Evolutionary conservation across 2,329 filamentous ascomycete species (phyloP).

Genomic region (Verticillium zaregamsianum): DNA sequence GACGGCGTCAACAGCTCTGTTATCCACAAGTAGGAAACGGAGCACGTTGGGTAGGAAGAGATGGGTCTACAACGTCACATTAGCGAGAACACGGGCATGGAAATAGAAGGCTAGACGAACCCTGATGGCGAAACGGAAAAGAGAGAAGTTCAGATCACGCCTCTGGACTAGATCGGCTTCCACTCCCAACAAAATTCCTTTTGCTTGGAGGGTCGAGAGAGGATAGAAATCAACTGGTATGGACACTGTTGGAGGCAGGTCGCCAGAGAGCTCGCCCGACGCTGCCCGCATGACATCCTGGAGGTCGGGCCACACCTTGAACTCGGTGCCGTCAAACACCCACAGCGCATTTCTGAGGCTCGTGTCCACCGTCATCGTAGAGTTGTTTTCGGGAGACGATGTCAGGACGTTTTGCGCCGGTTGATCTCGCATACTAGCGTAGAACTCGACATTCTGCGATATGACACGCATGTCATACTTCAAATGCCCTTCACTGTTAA

Average conservation of each 20-base stretch:
- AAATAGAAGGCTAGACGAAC: conserved; percentile 87
- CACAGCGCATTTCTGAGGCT: conserved; percentile 79
- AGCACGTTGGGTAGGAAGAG: conserved; percentile 88
- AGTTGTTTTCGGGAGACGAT: not conserved
- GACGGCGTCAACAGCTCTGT: conserved; percentile 75
- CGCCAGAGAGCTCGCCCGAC: conserved; percentile 59
- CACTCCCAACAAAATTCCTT: conserved; percentile 84
- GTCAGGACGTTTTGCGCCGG: conserved; percentile 25
- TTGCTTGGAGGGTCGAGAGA: conserved; percentile 78
- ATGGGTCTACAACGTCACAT: conserved; percentile 60
- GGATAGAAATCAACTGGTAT: conserved; percentile 95
- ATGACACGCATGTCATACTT: conserved; percentile 99
- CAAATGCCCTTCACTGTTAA: conserved; percentile 75
- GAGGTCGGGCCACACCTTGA: conserved; percentile 86
- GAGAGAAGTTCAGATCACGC: conserved; percentile 85
- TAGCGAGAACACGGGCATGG: conserved; percentile 69
- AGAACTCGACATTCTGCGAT: conserved; percentile 94
- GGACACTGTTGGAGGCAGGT: conserved; percentile 69
- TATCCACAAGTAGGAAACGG: conserved; percentile 70
- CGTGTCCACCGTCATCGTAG: conserved; percentile 10
- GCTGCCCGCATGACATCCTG: conserved; percentile 75
- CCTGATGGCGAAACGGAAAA: conserved; percentile 81
- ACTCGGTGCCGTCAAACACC: conserved; percentile 84
- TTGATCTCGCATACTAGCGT: conserved; percentile 87
- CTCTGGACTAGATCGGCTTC: conserved; percentile 93